A percentile compares a stretch with the other conserved stretches of the same genome.
Evolutionary conservation across 306 rosid genomes (phyloP).

Genomic region (Cucumis hystrix): DNA sequence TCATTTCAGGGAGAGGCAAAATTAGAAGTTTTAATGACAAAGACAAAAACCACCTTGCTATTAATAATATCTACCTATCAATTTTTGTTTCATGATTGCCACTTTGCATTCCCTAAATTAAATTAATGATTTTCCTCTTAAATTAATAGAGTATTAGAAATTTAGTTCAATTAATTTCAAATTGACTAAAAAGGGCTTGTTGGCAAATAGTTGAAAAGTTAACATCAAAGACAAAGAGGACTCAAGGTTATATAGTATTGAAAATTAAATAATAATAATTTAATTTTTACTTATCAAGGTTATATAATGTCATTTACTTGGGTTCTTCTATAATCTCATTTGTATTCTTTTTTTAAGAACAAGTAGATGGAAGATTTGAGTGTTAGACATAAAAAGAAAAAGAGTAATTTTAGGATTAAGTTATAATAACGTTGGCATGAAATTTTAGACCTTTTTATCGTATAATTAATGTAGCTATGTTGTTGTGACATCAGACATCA

Average conservation of each 20-base stretch:
- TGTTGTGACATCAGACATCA: background rate
- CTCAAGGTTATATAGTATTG: background rate
- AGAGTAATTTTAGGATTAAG: no score
- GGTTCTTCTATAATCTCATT: no score
- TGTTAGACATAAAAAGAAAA: no score
- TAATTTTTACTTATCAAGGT: background rate
- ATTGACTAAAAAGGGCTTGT: background rate
- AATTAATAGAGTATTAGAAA: background rate
- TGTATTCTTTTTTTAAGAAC: no score
- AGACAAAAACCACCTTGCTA: background rate
- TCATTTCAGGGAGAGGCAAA: slow-evolving; percentile 25
- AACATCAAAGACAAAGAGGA: background rate
- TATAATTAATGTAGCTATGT: no score
- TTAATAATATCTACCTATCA: background rate
- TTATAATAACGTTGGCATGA: no score
- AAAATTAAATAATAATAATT: background rate
- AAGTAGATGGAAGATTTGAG: no score
- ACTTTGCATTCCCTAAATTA: background rate
- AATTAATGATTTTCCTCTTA: background rate
- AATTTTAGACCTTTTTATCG: no score
- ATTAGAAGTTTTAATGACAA: background rate
- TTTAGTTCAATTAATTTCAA: background rate
- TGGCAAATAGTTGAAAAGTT: background rate
- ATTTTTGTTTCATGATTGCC: background rate
- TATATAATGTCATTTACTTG: background rate